Conservation (phyloP, 106 monocot species). For the Allium cepa region DNA sequence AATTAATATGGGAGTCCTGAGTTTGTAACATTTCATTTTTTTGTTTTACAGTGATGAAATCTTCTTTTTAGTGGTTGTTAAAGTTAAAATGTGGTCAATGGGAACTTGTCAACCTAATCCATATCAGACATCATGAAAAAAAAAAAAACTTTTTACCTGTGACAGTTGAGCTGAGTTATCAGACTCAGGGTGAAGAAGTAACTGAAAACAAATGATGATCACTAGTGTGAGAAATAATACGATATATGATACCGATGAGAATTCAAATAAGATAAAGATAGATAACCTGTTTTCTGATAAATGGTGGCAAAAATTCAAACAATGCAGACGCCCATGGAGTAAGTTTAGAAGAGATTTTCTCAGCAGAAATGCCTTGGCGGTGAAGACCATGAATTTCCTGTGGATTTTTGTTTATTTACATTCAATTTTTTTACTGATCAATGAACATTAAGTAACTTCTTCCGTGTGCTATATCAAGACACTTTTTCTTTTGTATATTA, state of each 20-base stretch:
- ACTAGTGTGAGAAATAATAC: neutral
- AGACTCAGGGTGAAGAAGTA: conserved; percentile 45
- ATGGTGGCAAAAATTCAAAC: conserved; percentile 55
- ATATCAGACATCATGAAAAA: neutral
- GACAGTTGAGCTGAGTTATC: conserved; percentile 55
- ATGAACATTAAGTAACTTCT: too few relatives aligned
- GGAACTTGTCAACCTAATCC: too few relatives aligned
- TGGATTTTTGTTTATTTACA: too few relatives aligned
- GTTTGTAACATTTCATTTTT: too few relatives aligned
- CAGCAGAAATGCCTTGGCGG: conserved; percentile 31
- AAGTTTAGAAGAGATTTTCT: conserved; percentile 39
- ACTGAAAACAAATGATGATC: conserved; percentile 21
- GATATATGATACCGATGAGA: neutral
- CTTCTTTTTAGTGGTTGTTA: too few relatives aligned
- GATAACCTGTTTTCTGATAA: conserved; percentile 53
- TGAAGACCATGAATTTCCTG: conserved; percentile 74
- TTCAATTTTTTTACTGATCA: too few relatives aligned
- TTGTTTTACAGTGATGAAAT: too few relatives aligned
- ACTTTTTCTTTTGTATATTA: too few relatives aligned
- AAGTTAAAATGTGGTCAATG: too few relatives aligned
- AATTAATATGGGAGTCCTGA: too few relatives aligned
- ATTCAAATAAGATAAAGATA: neutral
- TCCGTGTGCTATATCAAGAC: too few relatives aligned
- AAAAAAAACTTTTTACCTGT: conserved; percentile 22
- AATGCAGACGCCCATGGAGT: conserved; percentile 83